Conservation (phyloP, 345 rosid genomes). For the Eucalyptus microcorys region DNA sequence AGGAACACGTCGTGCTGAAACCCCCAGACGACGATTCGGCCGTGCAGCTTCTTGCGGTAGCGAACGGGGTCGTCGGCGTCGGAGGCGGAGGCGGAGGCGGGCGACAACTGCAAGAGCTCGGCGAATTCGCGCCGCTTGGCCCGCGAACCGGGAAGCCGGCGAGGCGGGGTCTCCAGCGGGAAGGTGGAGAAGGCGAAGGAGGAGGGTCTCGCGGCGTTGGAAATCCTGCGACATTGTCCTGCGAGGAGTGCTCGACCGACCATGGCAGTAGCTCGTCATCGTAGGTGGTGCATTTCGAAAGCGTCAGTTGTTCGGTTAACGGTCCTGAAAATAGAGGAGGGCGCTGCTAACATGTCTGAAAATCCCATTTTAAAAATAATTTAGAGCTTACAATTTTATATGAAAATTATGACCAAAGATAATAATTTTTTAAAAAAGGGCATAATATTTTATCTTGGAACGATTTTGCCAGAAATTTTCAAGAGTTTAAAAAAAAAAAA, state of each 20-base stretch:
- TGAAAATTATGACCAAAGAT: too few species aligned
- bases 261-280: background rate
- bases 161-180: background rate
- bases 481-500: too few species aligned
- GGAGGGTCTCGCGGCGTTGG: background rate
- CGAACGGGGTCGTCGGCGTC: background rate
- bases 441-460: too few species aligned
- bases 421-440: too few species aligned
- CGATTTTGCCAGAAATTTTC: too few species aligned
- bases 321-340: background rate
- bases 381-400: background rate
- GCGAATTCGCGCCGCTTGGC: slow-evolving; percentile 19
- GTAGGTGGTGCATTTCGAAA: background rate
- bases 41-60: slow-evolving; percentile 23
- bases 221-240: background rate
- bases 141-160: background rate
- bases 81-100: background rate
- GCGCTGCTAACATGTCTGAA: rapidly evolving
- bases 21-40: slow-evolving; percentile 26
- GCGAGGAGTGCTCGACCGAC: background rate
- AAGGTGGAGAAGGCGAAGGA: background rate
- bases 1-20: slow-evolving; percentile 29
- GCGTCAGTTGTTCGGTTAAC: background rate
- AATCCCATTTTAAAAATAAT: background rate
- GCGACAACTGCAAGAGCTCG: slow-evolving; percentile 18